Conservation (phyloP, 352 stramenopile species). For the Pythium phragmitis region DNA sequence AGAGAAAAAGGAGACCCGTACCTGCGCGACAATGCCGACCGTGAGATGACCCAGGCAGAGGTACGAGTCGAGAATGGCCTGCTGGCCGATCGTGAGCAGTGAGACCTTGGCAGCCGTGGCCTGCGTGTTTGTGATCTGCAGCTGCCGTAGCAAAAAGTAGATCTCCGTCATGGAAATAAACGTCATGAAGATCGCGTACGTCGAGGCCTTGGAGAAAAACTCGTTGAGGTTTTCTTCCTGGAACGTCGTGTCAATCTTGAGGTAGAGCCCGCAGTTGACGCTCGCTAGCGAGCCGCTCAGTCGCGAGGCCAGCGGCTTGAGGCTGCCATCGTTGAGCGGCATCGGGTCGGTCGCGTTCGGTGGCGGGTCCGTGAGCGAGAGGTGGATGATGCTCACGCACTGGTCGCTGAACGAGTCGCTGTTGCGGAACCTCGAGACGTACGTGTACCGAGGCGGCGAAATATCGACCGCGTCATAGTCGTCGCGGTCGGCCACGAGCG, state of each 20-base stretch:
- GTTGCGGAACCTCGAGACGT: slow-evolving; percentile 74
- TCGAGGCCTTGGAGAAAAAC: slow-evolving; percentile 79
- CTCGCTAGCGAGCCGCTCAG: slow-evolving; percentile 64
- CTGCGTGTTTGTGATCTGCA: slow-evolving; percentile 84
- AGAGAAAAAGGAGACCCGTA: slow-evolving; percentile 15
- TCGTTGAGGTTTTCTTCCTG: slow-evolving; percentile 82
- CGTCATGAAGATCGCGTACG: slow-evolving; percentile 84
- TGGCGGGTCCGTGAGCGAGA: slow-evolving; percentile 51
- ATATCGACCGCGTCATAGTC: slow-evolving; percentile 74
- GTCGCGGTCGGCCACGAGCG: slow-evolving; percentile 53
- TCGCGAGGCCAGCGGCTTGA: slow-evolving; percentile 29
- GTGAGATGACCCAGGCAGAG: slow-evolving; percentile 95
- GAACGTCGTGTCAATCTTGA: slow-evolving; percentile 74
- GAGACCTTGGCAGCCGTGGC: slow-evolving; percentile 81
- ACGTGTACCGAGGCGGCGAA: slow-evolving; percentile 77
- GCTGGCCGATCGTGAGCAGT: slow-evolving; percentile 79
- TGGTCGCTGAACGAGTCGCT: slow-evolving; percentile 83
- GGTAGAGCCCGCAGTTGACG: slow-evolving; percentile 75
- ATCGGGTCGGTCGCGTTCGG: slow-evolving; percentile 13
- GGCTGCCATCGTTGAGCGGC: slow-evolving; percentile 28
- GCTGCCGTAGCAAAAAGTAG: slow-evolving; percentile 80
- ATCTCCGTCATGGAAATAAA: slow-evolving; percentile 86
- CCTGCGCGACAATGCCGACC: slow-evolving; percentile 89
- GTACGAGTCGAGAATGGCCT: slow-evolving; percentile 93
- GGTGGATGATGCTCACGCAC: slow-evolving; percentile 81